A percentile compares a stretch with the other conserved stretches of the same genome.
Evolutionary conservation across 2,329 filamentous ascomycete species (phyloP).

Genomic region (Talaromyces sp.): DNA sequence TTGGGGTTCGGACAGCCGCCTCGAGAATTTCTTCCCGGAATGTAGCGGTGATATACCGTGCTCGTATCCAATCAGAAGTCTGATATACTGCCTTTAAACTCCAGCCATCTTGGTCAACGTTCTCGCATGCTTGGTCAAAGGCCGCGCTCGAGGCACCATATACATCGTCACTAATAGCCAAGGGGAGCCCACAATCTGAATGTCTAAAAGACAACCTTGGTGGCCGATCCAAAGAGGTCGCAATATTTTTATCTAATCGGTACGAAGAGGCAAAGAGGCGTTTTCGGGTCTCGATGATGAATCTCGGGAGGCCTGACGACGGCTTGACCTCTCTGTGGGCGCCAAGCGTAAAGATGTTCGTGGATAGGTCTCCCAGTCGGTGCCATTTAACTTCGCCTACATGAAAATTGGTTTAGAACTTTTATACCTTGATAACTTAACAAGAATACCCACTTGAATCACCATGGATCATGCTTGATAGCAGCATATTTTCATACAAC

Average conservation of each 20-base stretch:
- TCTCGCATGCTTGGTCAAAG: neutral
- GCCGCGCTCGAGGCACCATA: neutral
- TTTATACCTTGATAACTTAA: too few species aligned
- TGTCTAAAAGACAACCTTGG: neutral
- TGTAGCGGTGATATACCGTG: neutral
- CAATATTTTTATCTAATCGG: conserved; percentile 1
- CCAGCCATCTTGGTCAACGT: neutral
- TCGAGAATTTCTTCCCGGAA: conserved; percentile 9
- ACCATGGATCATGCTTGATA: conserved; percentile 33
- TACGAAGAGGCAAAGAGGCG: conserved; percentile 7
- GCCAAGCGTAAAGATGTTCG: neutral
- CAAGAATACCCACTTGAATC: conserved; percentile 27
- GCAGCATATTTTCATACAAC: conserved; percentile 30
- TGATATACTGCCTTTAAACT: neutral
- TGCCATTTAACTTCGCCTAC: conserved; percentile 1
- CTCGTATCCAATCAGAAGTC: conserved; percentile 1
- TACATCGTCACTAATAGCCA: neutral
- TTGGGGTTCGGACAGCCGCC: neutral
- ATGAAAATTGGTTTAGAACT: neutral
- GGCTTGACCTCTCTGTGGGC: neutral
- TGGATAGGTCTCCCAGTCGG: conserved; percentile 4
- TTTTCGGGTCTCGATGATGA: neutral
- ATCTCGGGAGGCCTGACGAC: neutral
- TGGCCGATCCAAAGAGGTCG: conserved; percentile 3
- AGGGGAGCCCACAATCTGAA: neutral